A percentile compares a stretch with the other conserved stretches of the same genome.
Evolutionary conservation across 1,139 yeast genomes (phyloP).

Genomic region (Diutina catenulata): DNA sequence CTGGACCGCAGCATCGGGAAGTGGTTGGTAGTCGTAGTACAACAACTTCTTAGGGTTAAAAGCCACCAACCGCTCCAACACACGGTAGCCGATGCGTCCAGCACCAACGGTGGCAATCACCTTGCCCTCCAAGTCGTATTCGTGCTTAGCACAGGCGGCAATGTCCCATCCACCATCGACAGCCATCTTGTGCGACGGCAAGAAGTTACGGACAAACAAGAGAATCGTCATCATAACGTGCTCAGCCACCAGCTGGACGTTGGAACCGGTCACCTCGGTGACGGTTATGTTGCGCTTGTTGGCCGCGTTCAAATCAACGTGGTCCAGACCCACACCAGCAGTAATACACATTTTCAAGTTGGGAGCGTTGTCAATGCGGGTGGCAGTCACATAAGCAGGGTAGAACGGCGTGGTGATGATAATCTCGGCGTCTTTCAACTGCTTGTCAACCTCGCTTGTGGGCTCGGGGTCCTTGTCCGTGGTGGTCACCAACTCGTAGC

Average conservation of each 20-base stretch:
- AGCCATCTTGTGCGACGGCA: conserved; percentile 67
- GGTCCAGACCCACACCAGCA: conserved; percentile 84
- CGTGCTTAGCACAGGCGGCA: conserved; percentile 64
- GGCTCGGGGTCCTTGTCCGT: conserved; percentile 57
- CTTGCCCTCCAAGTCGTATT: conserved; percentile 67
- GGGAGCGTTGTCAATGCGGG: conserved; percentile 58
- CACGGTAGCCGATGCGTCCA: conserved; percentile 74
- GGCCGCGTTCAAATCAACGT: conserved; percentile 64
- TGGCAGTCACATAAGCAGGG: conserved; percentile 65
- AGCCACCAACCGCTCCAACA: conserved; percentile 59
- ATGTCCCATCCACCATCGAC: conserved; percentile 57
- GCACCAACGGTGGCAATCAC: conserved; percentile 72
- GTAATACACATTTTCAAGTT: conserved; percentile 64
- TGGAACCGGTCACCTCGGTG: conserved; percentile 73
- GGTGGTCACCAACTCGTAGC: conserved; percentile 60
- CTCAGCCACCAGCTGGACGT: conserved; percentile 73
- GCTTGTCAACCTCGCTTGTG: conserved; percentile 45
- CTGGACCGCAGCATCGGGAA: conserved; percentile 38
- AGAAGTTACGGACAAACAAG: conserved; percentile 62
- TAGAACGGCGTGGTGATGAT: conserved; percentile 77
- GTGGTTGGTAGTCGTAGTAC: conserved; percentile 66
- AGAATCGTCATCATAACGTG: conserved; percentile 70
- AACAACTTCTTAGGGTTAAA: conserved; percentile 65
- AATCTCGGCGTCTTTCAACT: conserved; percentile 61
- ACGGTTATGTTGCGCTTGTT: conserved; percentile 54